phyloP scores from a whole-genome alignment of 2,329 filamentous ascomycete genomes.

The Pestalotiopsis sp. region DNA sequence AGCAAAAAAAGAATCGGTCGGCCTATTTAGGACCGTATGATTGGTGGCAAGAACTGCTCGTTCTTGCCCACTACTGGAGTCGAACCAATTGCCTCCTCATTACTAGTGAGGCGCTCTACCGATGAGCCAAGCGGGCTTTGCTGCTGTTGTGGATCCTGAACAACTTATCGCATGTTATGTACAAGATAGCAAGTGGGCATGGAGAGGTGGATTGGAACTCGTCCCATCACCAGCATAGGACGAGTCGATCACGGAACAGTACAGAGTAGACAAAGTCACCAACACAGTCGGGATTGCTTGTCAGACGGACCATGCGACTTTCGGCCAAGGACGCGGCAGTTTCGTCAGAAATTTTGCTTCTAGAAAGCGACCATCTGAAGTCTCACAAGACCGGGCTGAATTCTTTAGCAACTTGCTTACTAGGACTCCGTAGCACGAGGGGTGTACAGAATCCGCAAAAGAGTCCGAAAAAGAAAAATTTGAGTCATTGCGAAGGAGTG shows the following conservation, averaged over 20 bases:
- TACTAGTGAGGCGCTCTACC: conserved; percentile 7
- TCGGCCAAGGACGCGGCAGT: neutral
- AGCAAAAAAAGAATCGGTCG: neutral
- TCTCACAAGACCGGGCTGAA: neutral
- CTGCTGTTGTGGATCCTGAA: neutral
- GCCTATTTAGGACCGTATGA: neutral
- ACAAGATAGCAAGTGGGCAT: neutral
- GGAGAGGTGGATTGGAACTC: neutral
- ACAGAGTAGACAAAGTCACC: too few species aligned
- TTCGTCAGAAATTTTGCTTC: neutral
- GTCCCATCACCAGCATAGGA: too few species aligned
- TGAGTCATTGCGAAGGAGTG: neutral
- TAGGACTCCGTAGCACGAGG: too few species aligned
- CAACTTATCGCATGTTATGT: neutral
- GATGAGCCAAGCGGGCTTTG: conserved; percentile 2
- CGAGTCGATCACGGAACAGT: too few species aligned
- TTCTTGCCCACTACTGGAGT: conserved; percentile 3
- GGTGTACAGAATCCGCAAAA: neutral
- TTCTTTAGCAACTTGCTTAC: neutral
- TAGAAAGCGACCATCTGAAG: neutral
- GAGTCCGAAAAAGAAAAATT: neutral
- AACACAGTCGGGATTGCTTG: neutral
- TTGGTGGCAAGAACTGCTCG: neutral
- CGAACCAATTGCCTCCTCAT: conserved; percentile 5
- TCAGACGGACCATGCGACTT: neutral